Percentiles rank a stretch among this genome's conserved stretches.
Evolutionary conservation across 371 early-diverging fungal genomes (phyloP).

Genomic region (Lichtheimia corymbifera): DNA sequence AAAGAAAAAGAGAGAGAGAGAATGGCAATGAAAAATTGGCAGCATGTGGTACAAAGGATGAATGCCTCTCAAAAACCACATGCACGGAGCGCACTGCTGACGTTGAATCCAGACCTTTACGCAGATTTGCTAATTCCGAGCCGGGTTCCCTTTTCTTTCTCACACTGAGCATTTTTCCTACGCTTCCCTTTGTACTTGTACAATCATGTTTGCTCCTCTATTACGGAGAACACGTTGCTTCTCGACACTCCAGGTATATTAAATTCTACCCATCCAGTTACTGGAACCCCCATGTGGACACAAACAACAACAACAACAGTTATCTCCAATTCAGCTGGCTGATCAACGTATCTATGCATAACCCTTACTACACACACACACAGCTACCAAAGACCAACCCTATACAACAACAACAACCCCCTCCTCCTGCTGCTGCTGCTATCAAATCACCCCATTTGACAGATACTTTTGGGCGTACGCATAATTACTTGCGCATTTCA

Average conservation of each 20-base stretch:
- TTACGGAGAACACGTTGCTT: too few species aligned
- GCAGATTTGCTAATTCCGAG: too few species aligned
- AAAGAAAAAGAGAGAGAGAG: neutral
- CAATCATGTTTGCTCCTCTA: neutral
- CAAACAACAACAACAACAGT: too few species aligned
- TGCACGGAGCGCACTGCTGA: too few species aligned
- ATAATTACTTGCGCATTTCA: slow-evolving; percentile 91
- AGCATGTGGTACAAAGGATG: neutral
- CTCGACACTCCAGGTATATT: too few species aligned
- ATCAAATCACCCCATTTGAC: slow-evolving; percentile 9
- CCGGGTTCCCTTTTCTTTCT: slow-evolving; percentile 2
- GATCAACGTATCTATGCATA: too few species aligned
- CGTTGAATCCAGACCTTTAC: too few species aligned
- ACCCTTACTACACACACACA: neutral
- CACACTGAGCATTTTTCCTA: slow-evolving; percentile 1
- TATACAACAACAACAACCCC: neutral
- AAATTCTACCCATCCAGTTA: too few species aligned
- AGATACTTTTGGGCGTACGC: slow-evolving; percentile 84
- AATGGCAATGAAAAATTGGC: slow-evolving; percentile 4
- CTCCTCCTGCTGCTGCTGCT: neutral
- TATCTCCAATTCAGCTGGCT: too few species aligned
- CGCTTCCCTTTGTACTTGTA: slow-evolving; percentile 1
- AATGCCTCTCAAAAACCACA: too few species aligned
- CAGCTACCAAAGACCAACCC: neutral
- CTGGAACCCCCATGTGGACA: too few species aligned